Conservation (phyloP, 768 basidiomycete species). For the Panellus pusillus region DNA sequence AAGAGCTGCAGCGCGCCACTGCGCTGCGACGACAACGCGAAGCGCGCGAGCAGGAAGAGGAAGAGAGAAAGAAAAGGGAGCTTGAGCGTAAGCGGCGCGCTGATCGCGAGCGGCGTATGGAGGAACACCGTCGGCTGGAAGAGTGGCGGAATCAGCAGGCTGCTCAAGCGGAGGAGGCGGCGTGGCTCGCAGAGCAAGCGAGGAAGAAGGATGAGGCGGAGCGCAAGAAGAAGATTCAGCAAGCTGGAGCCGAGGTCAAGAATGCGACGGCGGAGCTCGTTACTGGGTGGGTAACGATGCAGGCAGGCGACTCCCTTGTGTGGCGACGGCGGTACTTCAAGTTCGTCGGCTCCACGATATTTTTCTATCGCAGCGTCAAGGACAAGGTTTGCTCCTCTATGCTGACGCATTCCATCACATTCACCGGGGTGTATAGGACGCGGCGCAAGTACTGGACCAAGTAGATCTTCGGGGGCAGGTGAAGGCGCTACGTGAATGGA, state of each 20-base stretch:
- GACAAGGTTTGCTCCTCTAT: slow-evolving; percentile 31
- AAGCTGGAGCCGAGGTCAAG: slow-evolving; percentile 44
- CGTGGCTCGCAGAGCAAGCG: slow-evolving; percentile 43
- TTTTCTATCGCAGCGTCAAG: slow-evolving; percentile 53
- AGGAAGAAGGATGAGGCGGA: slow-evolving; percentile 42
- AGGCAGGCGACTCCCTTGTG: slow-evolving; percentile 48
- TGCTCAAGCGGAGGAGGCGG: slow-evolving; percentile 43
- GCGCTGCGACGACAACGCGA: slow-evolving; percentile 40
- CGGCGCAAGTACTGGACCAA: slow-evolving; percentile 37
- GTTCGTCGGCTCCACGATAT: slow-evolving; percentile 46
- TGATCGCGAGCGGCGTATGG: slow-evolving; percentile 42
- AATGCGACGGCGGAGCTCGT: slow-evolving; percentile 35
- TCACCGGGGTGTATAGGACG: slow-evolving; percentile 33
- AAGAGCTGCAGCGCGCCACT: slow-evolving; percentile 39
- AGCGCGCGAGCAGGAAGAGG: slow-evolving; percentile 42
- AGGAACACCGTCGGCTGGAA: slow-evolving; percentile 52
- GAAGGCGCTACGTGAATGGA: slow-evolving; percentile 55
- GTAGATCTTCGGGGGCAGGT: slow-evolving; percentile 49
- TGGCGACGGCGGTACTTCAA: slow-evolving; percentile 71
- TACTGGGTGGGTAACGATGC: slow-evolving; percentile 64
- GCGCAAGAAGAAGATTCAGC: slow-evolving; percentile 47
- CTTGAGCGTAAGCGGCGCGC: slow-evolving; percentile 46
- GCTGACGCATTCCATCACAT: neutral
- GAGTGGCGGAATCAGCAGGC: slow-evolving; percentile 53
- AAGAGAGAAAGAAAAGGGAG: slow-evolving; percentile 43